Conservation (phyloP, 176 grass and related monocot species). For the Stipa capillata region DNA sequence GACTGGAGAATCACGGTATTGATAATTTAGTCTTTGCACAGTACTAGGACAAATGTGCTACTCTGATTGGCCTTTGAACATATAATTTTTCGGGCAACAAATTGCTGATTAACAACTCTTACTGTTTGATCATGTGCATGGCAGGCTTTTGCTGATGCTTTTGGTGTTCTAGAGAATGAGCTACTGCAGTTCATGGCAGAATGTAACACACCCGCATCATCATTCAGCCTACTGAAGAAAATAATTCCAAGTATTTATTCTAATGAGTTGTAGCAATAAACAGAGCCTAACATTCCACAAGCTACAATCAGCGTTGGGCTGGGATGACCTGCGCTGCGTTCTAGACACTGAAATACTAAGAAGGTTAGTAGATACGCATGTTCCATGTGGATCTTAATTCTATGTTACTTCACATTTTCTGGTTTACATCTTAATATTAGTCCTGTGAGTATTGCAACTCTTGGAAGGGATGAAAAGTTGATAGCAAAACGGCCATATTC, state of each 20-base stretch:
- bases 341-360: neutral
- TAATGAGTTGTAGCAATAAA: slow-evolving; percentile 34
- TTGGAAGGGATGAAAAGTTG: neutral
- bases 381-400: neutral
- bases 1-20: neutral
- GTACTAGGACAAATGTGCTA: neutral
- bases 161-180: slow-evolving; percentile 81
- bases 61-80: neutral
- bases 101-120: neutral
- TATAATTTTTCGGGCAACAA: neutral
- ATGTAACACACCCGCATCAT: slow-evolving; percentile 31
- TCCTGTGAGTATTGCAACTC: neutral
- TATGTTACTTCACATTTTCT: neutral
- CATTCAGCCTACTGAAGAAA: slow-evolving; percentile 76
- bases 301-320: neutral
- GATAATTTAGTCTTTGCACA: neutral
- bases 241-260: slow-evolving; percentile 84
- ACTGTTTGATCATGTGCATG: slow-evolving; percentile 4
- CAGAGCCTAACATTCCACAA: neutral
- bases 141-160: slow-evolving; percentile 97
- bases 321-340: neutral
- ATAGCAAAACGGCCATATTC: neutral
- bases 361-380: slow-evolving; percentile 8
- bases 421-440: neutral
- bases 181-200: slow-evolving; percentile 59